Percentiles rank a stretch among this genome's conserved stretches.
Evolutionary conservation across 2,329 filamentous ascomycete genomes (phyloP).

Genomic region (Aschersonia sp.): DNA sequence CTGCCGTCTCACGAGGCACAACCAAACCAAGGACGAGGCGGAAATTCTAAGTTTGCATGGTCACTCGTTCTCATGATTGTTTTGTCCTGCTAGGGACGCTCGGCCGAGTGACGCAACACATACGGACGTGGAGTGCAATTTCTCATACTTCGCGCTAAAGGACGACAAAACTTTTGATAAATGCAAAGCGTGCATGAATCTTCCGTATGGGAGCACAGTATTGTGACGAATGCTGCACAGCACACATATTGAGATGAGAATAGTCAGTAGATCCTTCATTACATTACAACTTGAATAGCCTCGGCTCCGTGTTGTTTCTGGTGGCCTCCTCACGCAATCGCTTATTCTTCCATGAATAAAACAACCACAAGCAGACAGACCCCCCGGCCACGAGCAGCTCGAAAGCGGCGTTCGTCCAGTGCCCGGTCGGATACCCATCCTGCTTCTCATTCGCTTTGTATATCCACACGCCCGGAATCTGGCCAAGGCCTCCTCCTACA

Average conservation of each 20-base stretch:
- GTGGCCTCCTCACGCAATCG: constrained; percentile 16
- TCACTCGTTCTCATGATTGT: no score
- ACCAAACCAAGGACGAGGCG: no score
- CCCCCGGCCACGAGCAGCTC: constrained; percentile 37
- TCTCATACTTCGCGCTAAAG: no score
- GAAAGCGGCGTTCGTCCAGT: constrained; percentile 50
- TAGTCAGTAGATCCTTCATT: background rate
- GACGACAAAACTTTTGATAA: no score
- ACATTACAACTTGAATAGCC: constrained; percentile 25
- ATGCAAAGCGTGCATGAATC: no score
- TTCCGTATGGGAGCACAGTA: no score
- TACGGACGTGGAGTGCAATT: no score
- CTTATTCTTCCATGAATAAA: constrained; percentile 36
- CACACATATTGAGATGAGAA: background rate
- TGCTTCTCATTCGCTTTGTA: constrained; percentile 49
- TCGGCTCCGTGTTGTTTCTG: constrained; percentile 16
- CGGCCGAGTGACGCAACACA: no score
- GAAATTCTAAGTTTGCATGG: no score
- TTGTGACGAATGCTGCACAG: no score
- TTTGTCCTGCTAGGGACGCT: no score
- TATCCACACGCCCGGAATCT: constrained; percentile 63
- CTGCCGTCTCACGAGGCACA: no score
- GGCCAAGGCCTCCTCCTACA: constrained; percentile 50
- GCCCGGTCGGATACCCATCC: constrained; percentile 53
- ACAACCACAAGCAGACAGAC: constrained; percentile 37